phyloP scores from a whole-genome alignment of 805 yeast species.

The Pichia nakasei region DNA sequence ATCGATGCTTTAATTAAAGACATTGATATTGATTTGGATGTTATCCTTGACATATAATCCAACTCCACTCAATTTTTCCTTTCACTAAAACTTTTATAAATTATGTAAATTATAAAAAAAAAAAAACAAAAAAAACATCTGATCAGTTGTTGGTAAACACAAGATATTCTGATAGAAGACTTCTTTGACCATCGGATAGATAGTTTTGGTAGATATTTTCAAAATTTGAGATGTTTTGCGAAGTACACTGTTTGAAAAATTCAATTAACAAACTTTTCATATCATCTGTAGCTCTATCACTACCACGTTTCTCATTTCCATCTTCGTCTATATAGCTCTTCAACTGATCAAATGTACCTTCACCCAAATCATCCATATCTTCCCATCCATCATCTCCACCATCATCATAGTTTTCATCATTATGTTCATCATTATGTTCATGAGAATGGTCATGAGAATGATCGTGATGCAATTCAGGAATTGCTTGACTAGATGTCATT shows the following conservation, averaged over 20 bases:
- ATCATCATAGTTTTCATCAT: slow-evolving; percentile 38
- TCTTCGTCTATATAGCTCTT: slow-evolving; percentile 46
- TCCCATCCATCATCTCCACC: slow-evolving; percentile 84
- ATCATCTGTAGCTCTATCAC: slow-evolving; percentile 21
- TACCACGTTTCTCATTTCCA: slow-evolving; percentile 18
- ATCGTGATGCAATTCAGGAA: not conserved
- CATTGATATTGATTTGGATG: slow-evolving; percentile 22
- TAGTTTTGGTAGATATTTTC: slow-evolving; percentile 36
- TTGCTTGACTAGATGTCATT: slow-evolving; percentile 12
- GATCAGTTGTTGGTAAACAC: slow-evolving; percentile 16
- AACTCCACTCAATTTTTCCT: too few species aligned
- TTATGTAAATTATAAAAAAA: not conserved
- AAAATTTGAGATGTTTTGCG: slow-evolving; percentile 43
- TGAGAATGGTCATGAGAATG: slow-evolving; percentile 10
- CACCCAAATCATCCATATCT: slow-evolving; percentile 45
- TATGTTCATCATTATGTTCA: slow-evolving; percentile 29
- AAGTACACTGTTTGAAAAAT: slow-evolving; percentile 51
- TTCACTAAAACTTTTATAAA: not conserved
- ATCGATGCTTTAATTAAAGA: slow-evolving; percentile 25
- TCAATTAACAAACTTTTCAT: slow-evolving; percentile 33
- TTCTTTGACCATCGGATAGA: slow-evolving; percentile 46
- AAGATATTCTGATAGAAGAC: slow-evolving; percentile 36
- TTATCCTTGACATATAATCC: slow-evolving; percentile 9
- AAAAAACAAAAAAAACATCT: not conserved
- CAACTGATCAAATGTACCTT: slow-evolving; percentile 45